A percentile compares a stretch with the other conserved stretches of the same genome.
Evolutionary conservation across 768 basidiomycete species (phyloP).

Genomic region (Termitomyces sp.): DNA sequence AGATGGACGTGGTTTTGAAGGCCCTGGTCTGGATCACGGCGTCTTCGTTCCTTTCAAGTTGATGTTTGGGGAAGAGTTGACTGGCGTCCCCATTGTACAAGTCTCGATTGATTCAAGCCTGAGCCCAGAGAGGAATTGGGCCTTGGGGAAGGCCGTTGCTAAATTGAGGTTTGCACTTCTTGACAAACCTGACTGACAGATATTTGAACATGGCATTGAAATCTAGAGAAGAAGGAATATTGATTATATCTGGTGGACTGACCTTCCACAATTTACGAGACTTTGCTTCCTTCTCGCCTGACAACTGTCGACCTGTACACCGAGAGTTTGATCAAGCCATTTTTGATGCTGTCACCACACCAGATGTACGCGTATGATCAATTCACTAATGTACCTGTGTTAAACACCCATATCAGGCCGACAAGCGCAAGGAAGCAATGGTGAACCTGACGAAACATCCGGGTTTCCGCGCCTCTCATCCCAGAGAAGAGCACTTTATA

Average conservation of each 20-base stretch:
- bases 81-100: conserved; percentile 63
- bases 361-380: conserved; percentile 32
- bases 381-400: background rate
- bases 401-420: conserved; percentile 29
- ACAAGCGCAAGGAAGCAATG: conserved; percentile 52
- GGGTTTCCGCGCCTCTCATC: conserved; percentile 65
- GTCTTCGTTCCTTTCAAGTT: conserved; percentile 75
- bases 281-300: conserved; percentile 41
- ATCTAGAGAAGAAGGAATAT: conserved; percentile 55
- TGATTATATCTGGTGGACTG: conserved; percentile 69
- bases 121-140: conserved; percentile 59
- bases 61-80: conserved; percentile 71
- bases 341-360: conserved; percentile 42
- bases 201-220: background rate
- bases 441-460: conserved; percentile 49
- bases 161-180: conserved; percentile 44
- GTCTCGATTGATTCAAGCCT: conserved; percentile 61
- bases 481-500: conserved; percentile 77
- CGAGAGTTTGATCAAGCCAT: conserved; percentile 59
- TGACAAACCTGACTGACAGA: background rate
- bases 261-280: conserved; percentile 65
- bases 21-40: conserved; percentile 72
- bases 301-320: conserved; percentile 40
- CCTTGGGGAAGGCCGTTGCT: conserved; percentile 54
- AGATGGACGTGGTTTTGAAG: conserved; percentile 61